Evolutionary conservation across 371 early-diverging fungal species (phyloP).

Genomic region (Homolaphlyctis polyrhiza): DNA sequence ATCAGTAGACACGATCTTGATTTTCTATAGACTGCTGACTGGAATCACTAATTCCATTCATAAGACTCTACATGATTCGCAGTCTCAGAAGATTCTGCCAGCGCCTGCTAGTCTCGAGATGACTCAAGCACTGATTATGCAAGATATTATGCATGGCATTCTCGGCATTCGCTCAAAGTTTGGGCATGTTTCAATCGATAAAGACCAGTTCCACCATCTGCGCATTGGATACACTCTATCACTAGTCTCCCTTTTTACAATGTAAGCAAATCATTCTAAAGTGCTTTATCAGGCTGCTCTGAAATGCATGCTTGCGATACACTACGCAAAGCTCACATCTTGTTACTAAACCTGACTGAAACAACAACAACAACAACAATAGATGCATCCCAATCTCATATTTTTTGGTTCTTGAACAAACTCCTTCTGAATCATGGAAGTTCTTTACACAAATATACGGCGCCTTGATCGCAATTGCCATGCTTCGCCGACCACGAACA

Average conservation of each 20-base stretch:
- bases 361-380: no score
- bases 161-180: neutral
- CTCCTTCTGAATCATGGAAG: neutral
- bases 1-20: no score
- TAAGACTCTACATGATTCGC: no score
- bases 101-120: no score
- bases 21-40: no score
- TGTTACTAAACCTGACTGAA: no score
- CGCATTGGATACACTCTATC: neutral
- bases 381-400: neutral
- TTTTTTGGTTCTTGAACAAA: neutral
- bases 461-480: neutral
- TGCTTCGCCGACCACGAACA: neutral
- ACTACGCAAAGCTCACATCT: no score
- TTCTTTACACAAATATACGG: neutral
- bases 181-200: neutral
- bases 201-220: neutral
- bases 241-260: neutral
- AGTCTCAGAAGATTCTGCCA: no score
- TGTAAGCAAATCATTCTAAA: neutral
- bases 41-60: no score
- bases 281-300: neutral
- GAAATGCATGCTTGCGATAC: no score
- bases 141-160: neutral
- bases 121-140: neutral